Percentiles rank a stretch among this genome's conserved stretches.
phyloP scores from a whole-genome alignment of 139 green algal genomes.

The Picochlorum costavermella region DNA sequence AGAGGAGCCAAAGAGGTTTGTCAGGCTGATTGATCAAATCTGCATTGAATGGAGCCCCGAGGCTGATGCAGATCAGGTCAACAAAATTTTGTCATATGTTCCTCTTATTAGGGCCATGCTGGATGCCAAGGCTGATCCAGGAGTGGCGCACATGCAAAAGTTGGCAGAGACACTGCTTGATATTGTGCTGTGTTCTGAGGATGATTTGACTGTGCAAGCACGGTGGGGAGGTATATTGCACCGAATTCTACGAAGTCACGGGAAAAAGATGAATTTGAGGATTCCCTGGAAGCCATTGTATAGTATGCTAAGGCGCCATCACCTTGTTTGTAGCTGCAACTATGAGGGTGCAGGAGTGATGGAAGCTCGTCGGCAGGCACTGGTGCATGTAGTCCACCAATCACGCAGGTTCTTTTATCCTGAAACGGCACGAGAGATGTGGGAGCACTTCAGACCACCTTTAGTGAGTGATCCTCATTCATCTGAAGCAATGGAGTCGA shows the following conservation, averaged over 20 bases:
- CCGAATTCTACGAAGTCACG: conserved; percentile 37
- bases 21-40: conserved; percentile 20
- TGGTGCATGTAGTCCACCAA: conserved; percentile 30
- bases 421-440: conserved; percentile 37
- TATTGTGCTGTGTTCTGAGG: conserved; percentile 25
- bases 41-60: conserved; percentile 18
- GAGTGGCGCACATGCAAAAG: conserved; percentile 3
- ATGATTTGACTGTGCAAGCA: conserved; percentile 36
- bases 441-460: conserved; percentile 16
- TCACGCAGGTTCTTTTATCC: conserved; percentile 36
- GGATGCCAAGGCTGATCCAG: conserved; percentile 26
- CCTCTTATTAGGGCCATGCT: conserved; percentile 33
- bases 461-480: conserved; percentile 15
- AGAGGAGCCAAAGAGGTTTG: conserved; percentile 44
- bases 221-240: conserved; percentile 32
- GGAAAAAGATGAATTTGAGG: conserved; percentile 31
- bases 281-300: conserved; percentile 57
- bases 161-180: conserved; percentile 35
- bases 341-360: conserved; percentile 35
- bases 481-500: conserved; percentile 27
- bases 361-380: conserved; percentile 20
- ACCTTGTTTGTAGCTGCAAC: conserved; percentile 6
- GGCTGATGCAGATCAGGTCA: conserved; percentile 2
- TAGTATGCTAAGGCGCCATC: conserved; percentile 20
- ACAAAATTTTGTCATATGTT: conserved; percentile 18